A percentile compares a stretch with the other conserved stretches of the same genome.
Conservation (phyloP, 1,284 basidiomycete species). For the Hemileia vastatrix region DNA sequence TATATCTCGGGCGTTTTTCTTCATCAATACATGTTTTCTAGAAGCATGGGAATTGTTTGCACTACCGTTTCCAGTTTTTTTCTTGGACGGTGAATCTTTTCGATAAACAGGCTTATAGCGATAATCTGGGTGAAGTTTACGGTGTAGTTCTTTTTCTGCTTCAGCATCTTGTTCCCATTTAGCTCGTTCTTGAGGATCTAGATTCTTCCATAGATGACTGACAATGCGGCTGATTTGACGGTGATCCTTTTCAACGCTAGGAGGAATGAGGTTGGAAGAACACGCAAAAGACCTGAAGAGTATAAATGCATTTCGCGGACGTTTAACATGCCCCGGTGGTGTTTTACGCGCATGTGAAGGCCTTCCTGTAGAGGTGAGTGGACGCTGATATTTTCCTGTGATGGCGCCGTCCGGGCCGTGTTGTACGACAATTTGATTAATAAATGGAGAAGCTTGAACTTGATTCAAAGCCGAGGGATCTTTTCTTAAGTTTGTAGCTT, state of each 20-base stretch:
- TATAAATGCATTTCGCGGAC: slow-evolving; percentile 22
- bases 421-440: slow-evolving; percentile 20
- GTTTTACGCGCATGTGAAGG: slow-evolving; percentile 23
- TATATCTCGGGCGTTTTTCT: slow-evolving; percentile 1
- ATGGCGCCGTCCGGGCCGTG: slow-evolving; percentile 14
- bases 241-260: slow-evolving; percentile 29
- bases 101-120: slow-evolving; percentile 36
- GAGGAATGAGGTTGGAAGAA: slow-evolving; percentile 21
- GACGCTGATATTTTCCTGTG: slow-evolving; percentile 20
- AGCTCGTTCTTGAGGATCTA: slow-evolving; percentile 31
- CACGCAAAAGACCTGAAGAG: slow-evolving; percentile 20
- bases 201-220: slow-evolving; percentile 35
- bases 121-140: slow-evolving; percentile 34
- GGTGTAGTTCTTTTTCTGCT: slow-evolving; percentile 36
- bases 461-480: too few species aligned
- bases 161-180: slow-evolving; percentile 37
- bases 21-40: too few species aligned
- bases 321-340: slow-evolving; percentile 22
- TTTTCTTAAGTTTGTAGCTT: not conserved
- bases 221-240: slow-evolving; percentile 40
- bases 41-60: slow-evolving; percentile 2
- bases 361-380: slow-evolving; percentile 19
- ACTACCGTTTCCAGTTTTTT: slow-evolving; percentile 5
- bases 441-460: slow-evolving; percentile 22
- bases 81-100: slow-evolving; percentile 22